These are phyloP conservation scores for Chalara sp. DNA, from an alignment of 2,329 filamentous ascomycete species.

Conservation along the genomic window DNA sequence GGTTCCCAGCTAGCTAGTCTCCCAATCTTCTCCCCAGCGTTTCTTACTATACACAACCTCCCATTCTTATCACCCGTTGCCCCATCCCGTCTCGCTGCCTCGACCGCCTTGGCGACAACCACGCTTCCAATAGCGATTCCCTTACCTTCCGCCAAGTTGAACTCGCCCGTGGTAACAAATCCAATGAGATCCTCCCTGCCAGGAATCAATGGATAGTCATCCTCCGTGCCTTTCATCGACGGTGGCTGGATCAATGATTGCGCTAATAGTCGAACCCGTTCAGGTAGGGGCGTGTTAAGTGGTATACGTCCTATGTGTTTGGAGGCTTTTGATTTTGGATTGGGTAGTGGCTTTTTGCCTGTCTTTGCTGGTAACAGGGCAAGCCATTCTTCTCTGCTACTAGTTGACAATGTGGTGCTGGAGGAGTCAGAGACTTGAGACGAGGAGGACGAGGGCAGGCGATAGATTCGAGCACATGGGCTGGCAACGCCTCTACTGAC, in stretches of 20 bases:
- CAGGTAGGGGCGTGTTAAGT: constrained; percentile 23
- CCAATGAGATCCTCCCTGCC: constrained; percentile 72
- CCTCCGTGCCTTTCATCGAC: constrained; percentile 14
- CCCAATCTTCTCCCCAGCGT: constrained; percentile 71
- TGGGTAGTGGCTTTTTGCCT: constrained; percentile 17
- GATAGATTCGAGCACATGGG: constrained; percentile 76
- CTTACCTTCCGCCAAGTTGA: constrained; percentile 68
- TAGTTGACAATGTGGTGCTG: constrained; percentile 25
- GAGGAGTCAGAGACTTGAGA: constrained; percentile 4
- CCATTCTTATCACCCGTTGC: constrained; percentile 32
- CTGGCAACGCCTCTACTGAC: constrained; percentile 63
- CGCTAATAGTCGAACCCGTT: constrained; percentile 35
- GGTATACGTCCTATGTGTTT: constrained; percentile 13
- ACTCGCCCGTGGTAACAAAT: constrained; percentile 84
- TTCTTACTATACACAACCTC: constrained; percentile 70
- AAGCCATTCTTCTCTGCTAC: constrained; percentile 68
- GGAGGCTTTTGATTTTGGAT: constrained; percentile 16
- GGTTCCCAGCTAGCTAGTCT: constrained; percentile 73
- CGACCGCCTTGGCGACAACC: constrained; percentile 49
- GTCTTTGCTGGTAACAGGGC: constrained; percentile 36
- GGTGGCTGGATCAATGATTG: constrained; percentile 41
- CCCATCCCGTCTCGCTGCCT: constrained; percentile 26
- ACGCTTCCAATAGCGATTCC: constrained; percentile 72
- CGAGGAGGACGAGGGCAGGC: constrained; percentile 46
- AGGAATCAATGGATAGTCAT: constrained; percentile 60